These are phyloP conservation scores for Hanseniaspora nectarophila DNA, from an alignment of 805 yeast genomes.

Conservation along the genomic window DNA sequence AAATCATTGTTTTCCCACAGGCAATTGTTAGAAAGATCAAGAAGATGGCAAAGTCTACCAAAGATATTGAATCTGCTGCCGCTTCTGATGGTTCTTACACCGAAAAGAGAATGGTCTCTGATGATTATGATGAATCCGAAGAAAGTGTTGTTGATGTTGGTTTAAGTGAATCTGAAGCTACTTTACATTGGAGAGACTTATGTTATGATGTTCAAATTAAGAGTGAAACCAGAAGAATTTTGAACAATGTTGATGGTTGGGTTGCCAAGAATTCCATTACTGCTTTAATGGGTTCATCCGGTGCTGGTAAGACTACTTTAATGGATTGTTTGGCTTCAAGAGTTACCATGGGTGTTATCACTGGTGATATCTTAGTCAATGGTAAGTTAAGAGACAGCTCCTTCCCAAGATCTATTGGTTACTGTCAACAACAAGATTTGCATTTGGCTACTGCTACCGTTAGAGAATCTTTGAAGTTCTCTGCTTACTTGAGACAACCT, in stretches of 20 bases:
- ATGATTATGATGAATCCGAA: not conserved
- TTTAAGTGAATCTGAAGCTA: slow-evolving; percentile 32
- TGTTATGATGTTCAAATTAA: slow-evolving; percentile 59
- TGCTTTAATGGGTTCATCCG: slow-evolving; percentile 67
- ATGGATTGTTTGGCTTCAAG: slow-evolving; percentile 61
- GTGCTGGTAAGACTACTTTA: slow-evolving; percentile 72
- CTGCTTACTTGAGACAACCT: slow-evolving; percentile 61
- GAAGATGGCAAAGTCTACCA: slow-evolving; percentile 23
- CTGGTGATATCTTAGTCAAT: slow-evolving; percentile 56
- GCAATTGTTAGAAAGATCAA: slow-evolving; percentile 37
- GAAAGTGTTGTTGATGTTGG: slow-evolving; percentile 23
- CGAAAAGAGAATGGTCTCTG: slow-evolving; percentile 8
- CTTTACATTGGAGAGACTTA: slow-evolving; percentile 69
- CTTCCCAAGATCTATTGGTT: slow-evolving; percentile 53
- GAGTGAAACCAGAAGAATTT: slow-evolving; percentile 46
- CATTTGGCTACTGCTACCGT: slow-evolving; percentile 57
- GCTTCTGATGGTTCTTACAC: slow-evolving; percentile 6
- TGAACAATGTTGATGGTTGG: slow-evolving; percentile 65
- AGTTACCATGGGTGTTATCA: slow-evolving; percentile 56
- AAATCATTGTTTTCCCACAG: slow-evolving; percentile 48
- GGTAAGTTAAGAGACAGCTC: slow-evolving; percentile 49
- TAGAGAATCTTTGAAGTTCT: slow-evolving; percentile 56
- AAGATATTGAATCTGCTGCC: slow-evolving; percentile 12
- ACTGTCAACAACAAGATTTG: slow-evolving; percentile 67
- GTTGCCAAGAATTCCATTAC: slow-evolving; percentile 74